Percentiles rank a stretch among this genome's conserved stretches.
Evolutionary conservation across 2,329 filamentous ascomycete species (phyloP).

Genomic region (Exophiala sp.): DNA sequence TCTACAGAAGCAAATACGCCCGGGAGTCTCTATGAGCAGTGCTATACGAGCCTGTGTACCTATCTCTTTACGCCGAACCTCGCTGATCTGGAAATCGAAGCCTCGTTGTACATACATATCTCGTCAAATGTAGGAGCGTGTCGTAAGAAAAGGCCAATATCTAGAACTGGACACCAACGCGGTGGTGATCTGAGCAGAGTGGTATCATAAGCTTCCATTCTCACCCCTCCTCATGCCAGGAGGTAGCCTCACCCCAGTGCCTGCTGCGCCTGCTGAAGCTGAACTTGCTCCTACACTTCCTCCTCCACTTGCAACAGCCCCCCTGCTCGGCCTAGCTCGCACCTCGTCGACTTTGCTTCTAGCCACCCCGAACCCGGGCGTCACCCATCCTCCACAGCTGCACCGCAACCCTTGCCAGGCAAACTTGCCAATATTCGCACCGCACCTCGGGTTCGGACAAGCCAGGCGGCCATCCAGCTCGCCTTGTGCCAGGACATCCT

Average conservation of each 20-base stretch:
- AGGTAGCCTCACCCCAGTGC: constrained; percentile 20
- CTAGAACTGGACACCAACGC: background rate
- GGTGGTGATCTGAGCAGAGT: background rate
- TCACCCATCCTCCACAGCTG: constrained; percentile 83
- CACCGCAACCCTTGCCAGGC: constrained; percentile 95
- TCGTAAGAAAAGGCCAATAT: no score
- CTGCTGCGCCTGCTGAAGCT: background rate
- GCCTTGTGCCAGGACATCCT: constrained; percentile 64
- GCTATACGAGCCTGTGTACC: no score
- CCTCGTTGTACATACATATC: no score
- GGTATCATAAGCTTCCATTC: constrained; percentile 17
- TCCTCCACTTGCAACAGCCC: background rate
- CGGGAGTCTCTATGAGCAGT: no score
- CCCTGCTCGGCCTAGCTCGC: background rate
- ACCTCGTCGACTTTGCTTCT: constrained; percentile 75
- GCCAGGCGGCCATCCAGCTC: constrained; percentile 75
- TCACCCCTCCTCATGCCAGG: constrained; percentile 25
- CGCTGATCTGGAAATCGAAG: no score
- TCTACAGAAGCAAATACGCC: no score
- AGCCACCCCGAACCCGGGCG: constrained; percentile 81
- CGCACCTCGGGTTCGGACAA: constrained; percentile 74
- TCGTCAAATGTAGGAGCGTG: no score
- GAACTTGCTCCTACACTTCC: background rate
- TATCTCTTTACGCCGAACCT: no score
- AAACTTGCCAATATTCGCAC: constrained; percentile 80